Evolutionary conservation across 129 eudicot genomes (phyloP).

Genomic region (Flaveria sonorensis): DNA sequence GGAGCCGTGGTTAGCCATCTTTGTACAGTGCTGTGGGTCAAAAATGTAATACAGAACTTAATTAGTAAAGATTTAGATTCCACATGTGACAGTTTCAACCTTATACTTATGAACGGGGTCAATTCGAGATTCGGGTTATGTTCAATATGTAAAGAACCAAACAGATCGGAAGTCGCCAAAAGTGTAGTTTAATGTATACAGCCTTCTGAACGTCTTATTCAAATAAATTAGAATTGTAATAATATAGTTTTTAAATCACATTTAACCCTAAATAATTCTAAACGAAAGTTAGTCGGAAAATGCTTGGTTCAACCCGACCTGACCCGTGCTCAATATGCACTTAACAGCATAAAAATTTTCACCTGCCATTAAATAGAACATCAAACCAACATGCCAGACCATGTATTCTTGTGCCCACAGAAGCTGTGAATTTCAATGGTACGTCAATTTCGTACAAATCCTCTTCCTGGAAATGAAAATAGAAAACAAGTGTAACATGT

Average conservation of each 20-base stretch:
- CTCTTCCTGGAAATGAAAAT: constrained; percentile 66
- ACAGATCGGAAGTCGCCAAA: not conserved
- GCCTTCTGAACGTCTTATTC: not conserved
- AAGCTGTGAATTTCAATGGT: constrained; percentile 67
- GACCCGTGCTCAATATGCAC: not conserved
- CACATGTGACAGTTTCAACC: not conserved
- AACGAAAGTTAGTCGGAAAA: not conserved
- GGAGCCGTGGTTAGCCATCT: constrained; percentile 99
- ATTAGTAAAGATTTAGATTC: not conserved
- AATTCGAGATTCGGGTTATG: not conserved
- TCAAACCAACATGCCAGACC: constrained; percentile 99
- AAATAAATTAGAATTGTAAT: not conserved
- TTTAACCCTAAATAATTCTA: not conserved
- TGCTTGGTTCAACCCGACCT: not conserved
- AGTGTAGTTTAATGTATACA: not conserved
- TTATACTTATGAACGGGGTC: not conserved
- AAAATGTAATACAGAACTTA: not conserved
- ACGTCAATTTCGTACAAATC: constrained; percentile 84
- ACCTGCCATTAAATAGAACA: constrained; percentile 95
- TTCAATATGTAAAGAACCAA: not conserved
- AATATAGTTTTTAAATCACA: not conserved
- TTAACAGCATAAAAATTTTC: constrained; percentile 7
- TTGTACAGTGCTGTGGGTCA: constrained; percentile 65
- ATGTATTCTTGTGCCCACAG: constrained; percentile 81
- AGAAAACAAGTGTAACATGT: not conserved